Evolutionary conservation across 1,284 basidiomycete genomes (phyloP).

Genomic region (Leccinum variabile): DNA sequence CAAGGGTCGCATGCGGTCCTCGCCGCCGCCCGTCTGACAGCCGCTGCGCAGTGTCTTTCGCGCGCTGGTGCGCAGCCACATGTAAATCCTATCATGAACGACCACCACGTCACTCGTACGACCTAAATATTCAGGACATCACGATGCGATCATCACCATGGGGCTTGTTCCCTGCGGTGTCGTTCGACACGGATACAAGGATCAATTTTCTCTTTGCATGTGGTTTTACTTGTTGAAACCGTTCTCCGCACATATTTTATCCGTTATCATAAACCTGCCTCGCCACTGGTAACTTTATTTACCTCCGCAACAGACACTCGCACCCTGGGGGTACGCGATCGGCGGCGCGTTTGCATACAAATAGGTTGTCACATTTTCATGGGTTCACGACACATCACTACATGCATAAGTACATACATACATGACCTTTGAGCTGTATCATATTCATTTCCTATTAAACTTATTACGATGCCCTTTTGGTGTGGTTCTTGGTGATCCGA

Average conservation of each 20-base stretch:
- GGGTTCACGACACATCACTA: conserved; percentile 2
- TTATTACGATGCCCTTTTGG: not conserved
- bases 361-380: not conserved
- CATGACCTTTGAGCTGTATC: conserved; percentile 10
- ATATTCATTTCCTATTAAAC: not conserved
- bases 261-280: conserved; percentile 21
- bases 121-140: conserved; percentile 14
- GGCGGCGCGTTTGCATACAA: not conserved
- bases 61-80: not conserved
- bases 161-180: conserved; percentile 14
- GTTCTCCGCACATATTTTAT: conserved; percentile 28
- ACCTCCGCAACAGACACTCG: conserved; percentile 6
- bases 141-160: conserved; percentile 3
- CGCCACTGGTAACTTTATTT: conserved; percentile 24
- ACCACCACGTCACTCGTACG: conserved; percentile 7
- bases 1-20: conserved; percentile 12
- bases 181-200: not conserved
- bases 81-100: conserved; percentile 6
- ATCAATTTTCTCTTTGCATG: not conserved
- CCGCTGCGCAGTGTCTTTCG: conserved; percentile 3
- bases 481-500: not conserved
- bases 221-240: not conserved
- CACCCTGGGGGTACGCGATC: conserved; percentile 1
- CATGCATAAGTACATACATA: not conserved
- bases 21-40: conserved; percentile 24